Percentiles rank a stretch among this genome's conserved stretches.
Evolutionary conservation across 768 basidiomycete species (phyloP).

Genomic region (Leccinum uliginosum): DNA sequence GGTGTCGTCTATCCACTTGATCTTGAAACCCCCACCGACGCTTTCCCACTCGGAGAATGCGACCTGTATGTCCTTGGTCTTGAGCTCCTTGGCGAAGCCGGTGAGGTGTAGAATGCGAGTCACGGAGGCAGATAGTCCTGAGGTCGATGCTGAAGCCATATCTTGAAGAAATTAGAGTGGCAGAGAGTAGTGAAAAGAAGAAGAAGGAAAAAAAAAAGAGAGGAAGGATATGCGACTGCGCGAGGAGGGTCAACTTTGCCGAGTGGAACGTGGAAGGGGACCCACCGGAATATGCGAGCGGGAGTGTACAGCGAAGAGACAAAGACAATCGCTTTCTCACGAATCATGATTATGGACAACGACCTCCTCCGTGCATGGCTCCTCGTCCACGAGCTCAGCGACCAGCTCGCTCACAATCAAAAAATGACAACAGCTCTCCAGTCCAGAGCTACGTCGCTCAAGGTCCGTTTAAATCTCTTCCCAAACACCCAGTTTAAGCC

Average conservation of each 20-base stretch:
- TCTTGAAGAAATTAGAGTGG: constrained; percentile 8
- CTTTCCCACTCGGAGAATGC: constrained; percentile 89
- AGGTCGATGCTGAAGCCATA: constrained; percentile 65
- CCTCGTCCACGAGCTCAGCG: constrained; percentile 75
- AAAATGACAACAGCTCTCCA: constrained; percentile 65
- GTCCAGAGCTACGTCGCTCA: constrained; percentile 64
- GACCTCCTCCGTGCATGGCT: constrained; percentile 77
- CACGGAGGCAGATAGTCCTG: constrained; percentile 88
- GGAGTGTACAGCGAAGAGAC: constrained; percentile 18
- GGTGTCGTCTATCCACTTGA: constrained; percentile 98
- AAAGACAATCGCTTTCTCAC: neutral
- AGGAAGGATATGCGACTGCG: constrained; percentile 3
- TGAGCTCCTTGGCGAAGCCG: constrained; percentile 94
- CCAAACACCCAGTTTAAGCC: constrained; percentile 6
- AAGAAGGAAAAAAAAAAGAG: constrained; percentile 12
- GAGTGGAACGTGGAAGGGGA: constrained; percentile 25
- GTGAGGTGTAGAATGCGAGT: constrained; percentile 90
- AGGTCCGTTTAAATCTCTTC: constrained; percentile 43
- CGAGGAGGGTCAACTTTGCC: constrained; percentile 20
- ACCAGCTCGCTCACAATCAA: constrained; percentile 79
- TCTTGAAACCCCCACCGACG: constrained; percentile 89
- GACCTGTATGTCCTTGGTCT: constrained; percentile 92
- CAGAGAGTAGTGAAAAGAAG: neutral
- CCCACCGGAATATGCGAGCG: constrained; percentile 5
- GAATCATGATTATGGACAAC: constrained; percentile 49